A percentile compares a stretch with the other conserved stretches of the same genome.
These are phyloP conservation scores for Ilyonectria mors-panacis DNA, from an alignment of 2,329 filamentous ascomycete species.

Conservation along the genomic window DNA sequence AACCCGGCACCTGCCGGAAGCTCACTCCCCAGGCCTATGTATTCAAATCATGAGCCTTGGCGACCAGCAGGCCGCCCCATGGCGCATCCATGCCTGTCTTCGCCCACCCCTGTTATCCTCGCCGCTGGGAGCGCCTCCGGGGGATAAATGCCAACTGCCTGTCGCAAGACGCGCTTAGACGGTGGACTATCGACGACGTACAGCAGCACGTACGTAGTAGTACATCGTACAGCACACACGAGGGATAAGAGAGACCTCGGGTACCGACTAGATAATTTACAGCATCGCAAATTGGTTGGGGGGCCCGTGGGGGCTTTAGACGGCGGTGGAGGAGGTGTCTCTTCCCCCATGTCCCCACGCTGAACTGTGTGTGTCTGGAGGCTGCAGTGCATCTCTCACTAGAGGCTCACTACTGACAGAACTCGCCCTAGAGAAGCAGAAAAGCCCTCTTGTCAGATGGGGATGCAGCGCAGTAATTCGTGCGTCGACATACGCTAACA, in stretches of 20 bases:
- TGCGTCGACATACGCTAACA: neutral
- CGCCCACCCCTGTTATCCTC: constrained; percentile 14
- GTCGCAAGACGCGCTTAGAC: constrained; percentile 31
- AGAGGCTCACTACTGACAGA: neutral
- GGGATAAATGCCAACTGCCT: constrained; percentile 8
- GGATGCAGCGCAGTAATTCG: neutral
- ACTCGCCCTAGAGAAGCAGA: neutral
- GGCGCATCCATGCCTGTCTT: neutral
- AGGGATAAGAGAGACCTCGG: neutral
- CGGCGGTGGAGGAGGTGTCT: neutral
- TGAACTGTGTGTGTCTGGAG: neutral
- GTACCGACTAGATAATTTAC: neutral
- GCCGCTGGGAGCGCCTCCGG: constrained; percentile 11
- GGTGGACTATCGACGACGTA: neutral
- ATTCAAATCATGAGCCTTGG: neutral
- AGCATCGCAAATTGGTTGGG: neutral
- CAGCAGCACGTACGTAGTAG: neutral
- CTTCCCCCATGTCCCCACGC: constrained; percentile 7
- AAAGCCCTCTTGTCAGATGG: neutral
- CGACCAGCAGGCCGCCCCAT: neutral
- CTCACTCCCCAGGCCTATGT: constrained; percentile 1
- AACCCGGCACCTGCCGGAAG: constrained; percentile 1
- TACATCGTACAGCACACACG: neutral
- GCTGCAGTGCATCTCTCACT: neutral
- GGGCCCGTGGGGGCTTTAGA: constrained; percentile 5